Conservation (phyloP, 345 rosid genomes). For the Trapa incisa region DNA sequence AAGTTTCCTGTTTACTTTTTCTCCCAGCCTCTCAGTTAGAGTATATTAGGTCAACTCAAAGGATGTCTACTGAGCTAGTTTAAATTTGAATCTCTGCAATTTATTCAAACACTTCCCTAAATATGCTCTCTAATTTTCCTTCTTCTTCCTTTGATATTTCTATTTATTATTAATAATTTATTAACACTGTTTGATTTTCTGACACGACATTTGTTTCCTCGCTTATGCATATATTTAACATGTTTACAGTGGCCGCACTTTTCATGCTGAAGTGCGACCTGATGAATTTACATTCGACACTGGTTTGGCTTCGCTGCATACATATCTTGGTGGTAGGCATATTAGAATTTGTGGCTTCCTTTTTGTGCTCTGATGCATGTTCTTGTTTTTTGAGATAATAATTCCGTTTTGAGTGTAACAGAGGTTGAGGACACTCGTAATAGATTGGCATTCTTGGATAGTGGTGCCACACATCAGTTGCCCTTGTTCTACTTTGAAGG, state of each 20-base stretch:
- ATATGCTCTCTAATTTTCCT: neutral
- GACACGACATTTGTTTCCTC: neutral
- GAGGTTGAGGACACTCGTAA: conserved; percentile 84
- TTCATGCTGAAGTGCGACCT: conserved; percentile 12
- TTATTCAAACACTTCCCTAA: neutral
- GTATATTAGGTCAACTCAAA: neutral
- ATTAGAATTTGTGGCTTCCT: neutral
- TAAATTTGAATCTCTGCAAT: neutral
- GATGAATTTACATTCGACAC: conserved; percentile 53
- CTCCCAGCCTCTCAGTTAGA: no score
- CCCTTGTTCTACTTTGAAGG: conserved; percentile 90
- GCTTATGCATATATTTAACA: conserved; percentile 4
- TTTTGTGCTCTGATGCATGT: neutral
- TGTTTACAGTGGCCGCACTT: conserved; percentile 15
- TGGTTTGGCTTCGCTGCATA: conserved; percentile 68
- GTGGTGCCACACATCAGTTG: conserved; percentile 50
- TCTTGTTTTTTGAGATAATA: conserved; percentile 6
- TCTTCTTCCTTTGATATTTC: neutral
- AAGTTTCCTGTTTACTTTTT: no score
- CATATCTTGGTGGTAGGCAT: conserved; percentile 80
- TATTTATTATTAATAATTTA: neutral
- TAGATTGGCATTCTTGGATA: conserved; percentile 65
- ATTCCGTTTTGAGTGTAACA: conserved; percentile 12
- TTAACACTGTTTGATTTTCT: neutral
- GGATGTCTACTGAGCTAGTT: neutral